Base-by-base conservation (phyloP, 2,329 filamentous ascomycete genomes). In the Penicillium crustosum region DNA sequence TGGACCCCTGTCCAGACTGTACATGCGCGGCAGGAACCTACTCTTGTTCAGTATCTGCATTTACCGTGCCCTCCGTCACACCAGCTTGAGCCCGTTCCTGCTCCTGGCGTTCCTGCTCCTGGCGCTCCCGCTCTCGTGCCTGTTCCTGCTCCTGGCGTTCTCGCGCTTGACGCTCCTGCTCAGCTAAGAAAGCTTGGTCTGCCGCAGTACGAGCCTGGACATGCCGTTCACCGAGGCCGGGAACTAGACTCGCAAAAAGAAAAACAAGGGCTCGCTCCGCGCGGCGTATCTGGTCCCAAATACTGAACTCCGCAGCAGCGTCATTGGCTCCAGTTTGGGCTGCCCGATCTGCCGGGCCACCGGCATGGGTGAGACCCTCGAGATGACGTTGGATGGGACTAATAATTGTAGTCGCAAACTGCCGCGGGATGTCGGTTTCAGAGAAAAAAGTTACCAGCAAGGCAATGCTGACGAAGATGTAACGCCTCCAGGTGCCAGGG, bases 181-280 rank as follows among this genome's bases (percentile, higher is more conserved):
- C 50, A 23, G 41, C 65, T 42, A 65, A 57, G 56, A 71, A 66
- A 17, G 68, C 67, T 58, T 71, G 75, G 61, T 81, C 78, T 17
- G 81, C 77, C 53, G 81, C 80, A 63, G 83, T 80, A 57, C 82
- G 77, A 27, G 82, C 84, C 61, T 79, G 75, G 15, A 87, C 82
- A 68, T 86, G 83, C 8, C 83, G 76, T 68, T 88, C 85, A 0
- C 85, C 85, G 27, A 88, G 77, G 0, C 85, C 85, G 0, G 85
- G 85, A 68, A 85, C 81, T 49, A 88, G 67, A 69, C 82, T 86
- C 0, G 84, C 85, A 35, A 88, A 68, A 59, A 88, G 85, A n/a
- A 88, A 74, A n/a, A 83, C 83, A 41, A 84, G 66, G 1, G 81
- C 81, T 38, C 85, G 77, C 68, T 87, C 85, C 0, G 78, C 69